Evolutionary conservation across 768 basidiomycete genomes (phyloP).

Genomic region (Suillus tomentosus): DNA sequence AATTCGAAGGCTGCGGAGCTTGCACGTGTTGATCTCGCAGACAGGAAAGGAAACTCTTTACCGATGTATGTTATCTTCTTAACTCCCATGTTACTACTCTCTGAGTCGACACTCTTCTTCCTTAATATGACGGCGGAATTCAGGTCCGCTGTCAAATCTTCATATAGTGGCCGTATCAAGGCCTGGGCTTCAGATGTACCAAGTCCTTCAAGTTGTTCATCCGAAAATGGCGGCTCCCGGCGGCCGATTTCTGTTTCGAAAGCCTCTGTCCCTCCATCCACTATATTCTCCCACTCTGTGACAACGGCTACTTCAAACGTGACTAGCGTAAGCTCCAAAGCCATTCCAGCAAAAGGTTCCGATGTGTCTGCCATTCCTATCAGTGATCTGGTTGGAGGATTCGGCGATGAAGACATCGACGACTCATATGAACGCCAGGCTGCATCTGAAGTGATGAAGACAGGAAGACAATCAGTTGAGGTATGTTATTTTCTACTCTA

Average conservation of each 20-base stretch:
- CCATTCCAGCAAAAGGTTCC: not conserved
- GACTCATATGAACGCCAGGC: no score
- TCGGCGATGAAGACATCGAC: not conserved
- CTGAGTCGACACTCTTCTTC: constrained; percentile 13
- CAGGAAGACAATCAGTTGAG: not conserved
- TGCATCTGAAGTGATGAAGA: not conserved
- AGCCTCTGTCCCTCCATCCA: not conserved
- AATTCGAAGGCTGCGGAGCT: not conserved
- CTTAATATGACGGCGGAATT: constrained; percentile 3
- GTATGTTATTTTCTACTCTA: no score
- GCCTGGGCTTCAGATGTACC: not conserved
- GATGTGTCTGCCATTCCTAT: not conserved
- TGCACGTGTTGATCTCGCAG: not conserved
- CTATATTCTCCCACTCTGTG: not conserved
- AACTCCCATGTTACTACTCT: constrained; percentile 9
- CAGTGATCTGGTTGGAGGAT: not conserved
- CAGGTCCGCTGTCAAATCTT: not conserved
- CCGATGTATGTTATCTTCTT: not conserved
- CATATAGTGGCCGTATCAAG: not conserved
- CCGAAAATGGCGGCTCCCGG: not conserved
- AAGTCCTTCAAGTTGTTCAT: not conserved
- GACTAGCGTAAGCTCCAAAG: not conserved
- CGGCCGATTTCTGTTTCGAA: not conserved
- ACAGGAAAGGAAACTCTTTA: constrained; percentile 3
- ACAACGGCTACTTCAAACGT: not conserved